Base-by-base conservation (phyloP, 2,329 filamentous ascomycete genomes). In the Falciphora oryzae region DNA sequence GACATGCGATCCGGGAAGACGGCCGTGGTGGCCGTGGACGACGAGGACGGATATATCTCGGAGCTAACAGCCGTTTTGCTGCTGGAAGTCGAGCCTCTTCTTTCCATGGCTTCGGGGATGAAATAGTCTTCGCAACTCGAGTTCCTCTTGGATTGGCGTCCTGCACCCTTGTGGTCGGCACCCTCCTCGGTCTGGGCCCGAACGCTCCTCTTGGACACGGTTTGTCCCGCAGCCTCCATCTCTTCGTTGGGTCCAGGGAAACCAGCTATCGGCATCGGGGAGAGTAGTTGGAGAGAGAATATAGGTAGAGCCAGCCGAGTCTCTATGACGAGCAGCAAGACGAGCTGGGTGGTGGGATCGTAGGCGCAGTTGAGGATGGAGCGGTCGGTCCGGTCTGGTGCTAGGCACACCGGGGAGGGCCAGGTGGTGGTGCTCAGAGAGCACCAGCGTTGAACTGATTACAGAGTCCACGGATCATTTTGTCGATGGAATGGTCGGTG, bases 161-260 rank as follows among this genome's bases (percentile, higher is more conserved):
- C 44, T 53, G 44, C 44, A 50, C 44, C 69, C 69, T 68, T 65
- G 22, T 50, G 50, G 14, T 65, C 63, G 14, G 66, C 65, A 32
- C 66, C 70, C 18, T 67, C 65, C 31, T 69, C 66, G 8, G 68
- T 64, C 59, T 63, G 68, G 1, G 66, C 65, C 56, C 67, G 67
- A 27, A 64, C 65, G 29, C 56, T 70, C 35, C 70, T 65, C 61
- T 68, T 68, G 10, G 68, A 67, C n/a, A 68, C 62, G 65, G 67
- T 67, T 11, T 63, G 65, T 22, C 60, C 53, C 14, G 65, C 57
- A 28, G 57, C 62, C 35, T 56, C 64, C 65, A 66, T 65, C 44
- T 64, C 59, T 56, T 18, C 25, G 10, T 22, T 28, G 31, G 22
- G 14, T 25, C n/a, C 58, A 31, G 29, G 27, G 58, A 60, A n/a